phyloP scores from a whole-genome alignment of 345 rosid species.

The Euclidium syriacum region DNA sequence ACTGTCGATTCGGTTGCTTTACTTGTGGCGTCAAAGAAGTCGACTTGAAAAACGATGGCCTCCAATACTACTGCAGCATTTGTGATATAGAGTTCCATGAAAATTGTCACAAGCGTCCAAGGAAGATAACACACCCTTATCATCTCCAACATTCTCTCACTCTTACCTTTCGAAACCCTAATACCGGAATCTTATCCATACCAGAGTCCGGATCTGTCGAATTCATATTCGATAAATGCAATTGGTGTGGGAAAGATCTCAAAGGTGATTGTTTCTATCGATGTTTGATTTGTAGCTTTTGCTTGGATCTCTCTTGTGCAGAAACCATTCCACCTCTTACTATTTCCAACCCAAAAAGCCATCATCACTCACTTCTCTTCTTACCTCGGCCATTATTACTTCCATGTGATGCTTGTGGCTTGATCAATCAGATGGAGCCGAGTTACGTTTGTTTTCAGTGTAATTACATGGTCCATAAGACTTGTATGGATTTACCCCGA shows the following conservation, averaged over 20 bases:
- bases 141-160: conserved; percentile 9
- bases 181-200: not conserved
- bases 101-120: not conserved
- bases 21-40: not conserved
- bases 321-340: not conserved
- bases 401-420: conserved; percentile 24
- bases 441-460: conserved; percentile 2
- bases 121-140: not conserved
- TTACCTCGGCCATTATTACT: not conserved
- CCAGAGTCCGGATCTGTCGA: not conserved
- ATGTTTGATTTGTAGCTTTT: not conserved
- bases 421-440: not conserved
- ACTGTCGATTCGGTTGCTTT: not conserved
- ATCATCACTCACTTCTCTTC: not conserved
- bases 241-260: not conserved
- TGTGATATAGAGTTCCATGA: not conserved
- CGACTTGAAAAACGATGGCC: fast-evolving
- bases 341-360: not conserved
- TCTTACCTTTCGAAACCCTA: not conserved
- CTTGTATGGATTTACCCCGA: not conserved
- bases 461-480: not conserved
- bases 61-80: not conserved
- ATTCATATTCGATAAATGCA: not conserved
- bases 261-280: not conserved
- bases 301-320: not conserved